Base-by-base conservation (phyloP, 2,329 filamentous ascomycete species). In the Cryphonectria nitschkei region DNA sequence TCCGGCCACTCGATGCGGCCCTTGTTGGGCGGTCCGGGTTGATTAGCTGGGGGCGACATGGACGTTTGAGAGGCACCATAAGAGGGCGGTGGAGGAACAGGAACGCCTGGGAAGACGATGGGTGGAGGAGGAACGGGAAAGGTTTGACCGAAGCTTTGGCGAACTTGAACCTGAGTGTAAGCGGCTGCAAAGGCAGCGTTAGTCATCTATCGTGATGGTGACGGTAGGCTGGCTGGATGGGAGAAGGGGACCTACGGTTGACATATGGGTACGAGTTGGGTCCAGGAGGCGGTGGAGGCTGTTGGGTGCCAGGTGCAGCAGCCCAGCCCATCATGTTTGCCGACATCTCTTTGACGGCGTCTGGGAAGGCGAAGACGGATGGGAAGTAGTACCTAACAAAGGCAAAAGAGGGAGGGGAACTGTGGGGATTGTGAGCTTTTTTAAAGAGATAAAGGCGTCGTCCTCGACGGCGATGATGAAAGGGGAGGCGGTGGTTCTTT, bases 1-100 rank as follows among this genome's bases (percentile, higher is more conserved):
- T 88, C 84, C 43, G 94, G 91, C 91, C 94, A 98, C 76, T 92
- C 89, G 76, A 92, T 90, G 83, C 92, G 93, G n/a, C 41, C 22
- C 78, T 86, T 82, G 80, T 86, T 85, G 73, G 82, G 68, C 73
- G 75, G 65, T 65, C 77, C 62, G 39, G 71, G 68, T 74, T 75
- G 73, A 78, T 78, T 77, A 76, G 75, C 72, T 74, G 74, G 70
- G 69, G 73, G 73, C 68, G 75, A 71, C 73, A 75, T 64, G 68
- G 74, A 70, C 72, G 70, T 43, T 65, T 76, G 75, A 58, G 75
- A 60, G 68, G 72, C 70, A 75, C 73, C 75, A 76, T 76, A 78
- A 50, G 73, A 37, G 29, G 69, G 74, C 70, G 74, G 68, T 71
- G 62, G 73, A 73, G 62, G 73, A 73, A 70, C 69, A 68, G 66